Evolutionary conservation across 2,329 filamentous ascomycete genomes (phyloP).

Genomic region (Penicillium sp.): DNA sequence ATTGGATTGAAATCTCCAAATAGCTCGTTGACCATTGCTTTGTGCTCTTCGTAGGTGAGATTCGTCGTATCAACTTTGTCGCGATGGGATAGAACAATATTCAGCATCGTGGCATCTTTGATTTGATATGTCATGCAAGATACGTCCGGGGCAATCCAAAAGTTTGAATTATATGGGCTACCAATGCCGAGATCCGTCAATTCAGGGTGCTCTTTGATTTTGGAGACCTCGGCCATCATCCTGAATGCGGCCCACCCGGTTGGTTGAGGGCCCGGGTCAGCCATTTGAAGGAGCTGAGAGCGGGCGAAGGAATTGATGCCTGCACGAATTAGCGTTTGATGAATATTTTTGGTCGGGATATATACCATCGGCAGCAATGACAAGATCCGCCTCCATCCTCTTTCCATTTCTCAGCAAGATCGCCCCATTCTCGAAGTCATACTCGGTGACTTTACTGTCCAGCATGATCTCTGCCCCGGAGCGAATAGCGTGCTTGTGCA

Average conservation of each 20-base stretch:
- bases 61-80: neutral
- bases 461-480: neutral
- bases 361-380: constrained; percentile 6
- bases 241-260: constrained; percentile 8
- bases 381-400: constrained; percentile 1
- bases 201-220: constrained; percentile 1
- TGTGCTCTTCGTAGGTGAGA: constrained; percentile 2
- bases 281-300: neutral
- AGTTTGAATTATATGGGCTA: neutral
- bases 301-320: constrained; percentile 5
- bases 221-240: constrained; percentile 9
- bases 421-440: constrained; percentile 5
- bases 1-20: neutral
- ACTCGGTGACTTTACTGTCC: neutral
- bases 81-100: constrained; percentile 5
- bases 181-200: neutral
- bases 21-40: neutral
- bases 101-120: constrained; percentile 4
- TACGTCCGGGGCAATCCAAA: constrained; percentile 4
- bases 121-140: constrained; percentile 8
- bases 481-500: constrained; percentile 1
- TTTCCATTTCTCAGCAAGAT: neutral
- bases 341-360: neutral
- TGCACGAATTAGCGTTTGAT: neutral
- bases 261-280: neutral